Evolutionary conservation across 2,329 filamentous ascomycete species (phyloP), one percentile per base, ranked within the genome.

Genomic region (Aspergillus ochraceoroseus): DNA sequence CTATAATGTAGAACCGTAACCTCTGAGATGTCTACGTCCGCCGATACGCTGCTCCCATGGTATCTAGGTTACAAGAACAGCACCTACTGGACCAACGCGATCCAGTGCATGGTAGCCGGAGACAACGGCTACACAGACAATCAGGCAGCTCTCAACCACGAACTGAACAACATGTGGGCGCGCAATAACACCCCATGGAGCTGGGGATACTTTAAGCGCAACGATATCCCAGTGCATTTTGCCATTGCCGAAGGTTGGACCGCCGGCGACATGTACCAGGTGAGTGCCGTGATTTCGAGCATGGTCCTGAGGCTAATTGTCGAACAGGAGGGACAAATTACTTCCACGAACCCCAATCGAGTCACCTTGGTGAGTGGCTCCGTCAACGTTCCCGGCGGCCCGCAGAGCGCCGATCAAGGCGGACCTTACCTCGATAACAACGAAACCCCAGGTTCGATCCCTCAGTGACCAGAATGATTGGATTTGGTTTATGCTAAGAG

Each of bases 231-330:
- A 0, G 65, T 74, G 11, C 74, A 78, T 12, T 78, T 71, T 54
- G 67, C 70, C 3, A 66, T 78, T 48, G 74, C 73, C 0, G 75
- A 78, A 40, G 71, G 64, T 7, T 78, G 71, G 68, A 73, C 74
- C 0, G 52, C 75, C 12, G 73, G 66, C 2, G 76, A 79, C 51
- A 78, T 77, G 74, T 77, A 78, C 44, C 73, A 71, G 50, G 65
- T 65, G 32, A 11, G 31, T n/a, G n/a, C n/a, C n/a, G n/a, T n/a
- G n/a, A n/a, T n/a, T n/a, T n/a, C n/a, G n/a, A n/a, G n/a, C n/a
- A n/a, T n/a, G n/a, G n/a, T n/a, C n/a, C n/a, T n/a, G n/a, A n/a
- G n/a, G n/a, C n/a, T n/a, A n/a, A n/a, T n/a, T n/a, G n/a, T n/a
- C n/a, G n/a, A n/a, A n/a, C 40, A 66, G 64, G 72, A 77, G 56